Evolutionary conservation across 1,284 basidiomycete genomes (phyloP).

Genomic region (Trichosporon sp.): DNA sequence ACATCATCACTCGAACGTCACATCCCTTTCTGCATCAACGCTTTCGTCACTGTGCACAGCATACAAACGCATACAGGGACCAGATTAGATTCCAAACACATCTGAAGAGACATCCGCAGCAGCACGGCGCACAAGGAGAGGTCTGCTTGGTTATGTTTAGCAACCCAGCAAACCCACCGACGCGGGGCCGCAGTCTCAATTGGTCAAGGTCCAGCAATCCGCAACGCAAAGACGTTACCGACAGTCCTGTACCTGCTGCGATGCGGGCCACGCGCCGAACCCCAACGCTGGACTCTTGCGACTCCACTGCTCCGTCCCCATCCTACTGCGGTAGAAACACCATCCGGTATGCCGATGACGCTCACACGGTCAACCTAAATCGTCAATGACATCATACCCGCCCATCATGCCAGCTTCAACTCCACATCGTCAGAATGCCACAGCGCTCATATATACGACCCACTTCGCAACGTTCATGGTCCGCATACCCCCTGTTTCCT

Average conservation of each 20-base stretch:
- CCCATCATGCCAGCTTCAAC: slow-evolving; percentile 1
- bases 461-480: background rate
- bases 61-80: background rate
- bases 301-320: background rate
- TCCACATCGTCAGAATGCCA: slow-evolving; percentile 5
- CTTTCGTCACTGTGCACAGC: slow-evolving; percentile 8
- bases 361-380: slow-evolving; percentile 14
- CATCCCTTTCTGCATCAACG: background rate
- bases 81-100: background rate
- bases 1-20: background rate
- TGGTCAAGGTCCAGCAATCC: slow-evolving; percentile 2
- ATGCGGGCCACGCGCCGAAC: background rate
- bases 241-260: background rate
- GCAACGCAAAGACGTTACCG: slow-evolving; percentile 13
- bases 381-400: slow-evolving; percentile 16
- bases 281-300: background rate
- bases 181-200: background rate
- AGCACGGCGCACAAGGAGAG: background rate
- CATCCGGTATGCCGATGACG: slow-evolving; percentile 19
- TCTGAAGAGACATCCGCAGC: background rate
- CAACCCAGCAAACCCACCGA: background rate
- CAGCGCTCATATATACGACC: slow-evolving; percentile 2
- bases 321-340: background rate
- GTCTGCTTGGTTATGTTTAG: background rate
- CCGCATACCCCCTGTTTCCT: background rate